phyloP scores from a whole-genome alignment of 2,329 filamentous ascomycete species.

The Colletotrichum liaoningense region DNA sequence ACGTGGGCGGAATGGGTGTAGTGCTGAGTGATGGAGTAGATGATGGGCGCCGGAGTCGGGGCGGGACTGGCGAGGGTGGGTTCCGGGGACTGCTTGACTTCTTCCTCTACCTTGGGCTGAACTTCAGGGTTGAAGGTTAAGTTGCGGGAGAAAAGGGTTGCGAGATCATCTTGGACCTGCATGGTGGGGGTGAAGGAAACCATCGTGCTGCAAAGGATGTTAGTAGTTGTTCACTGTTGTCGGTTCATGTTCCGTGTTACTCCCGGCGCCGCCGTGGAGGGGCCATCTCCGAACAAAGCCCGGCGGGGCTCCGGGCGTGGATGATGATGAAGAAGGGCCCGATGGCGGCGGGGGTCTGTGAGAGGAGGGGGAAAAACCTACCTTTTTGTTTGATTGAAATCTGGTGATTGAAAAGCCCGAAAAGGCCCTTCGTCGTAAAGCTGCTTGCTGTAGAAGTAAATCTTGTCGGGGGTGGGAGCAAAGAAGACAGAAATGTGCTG shows the following conservation, averaged over 20 bases:
- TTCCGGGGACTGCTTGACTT: conserved; percentile 42
- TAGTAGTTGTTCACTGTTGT: neutral
- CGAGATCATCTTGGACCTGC: conserved; percentile 84
- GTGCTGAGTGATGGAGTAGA: conserved; percentile 83
- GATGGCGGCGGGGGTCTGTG: neutral
- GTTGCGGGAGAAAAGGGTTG: conserved; percentile 81
- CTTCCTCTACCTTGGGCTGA: conserved; percentile 44
- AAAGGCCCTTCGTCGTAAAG: conserved; percentile 12
- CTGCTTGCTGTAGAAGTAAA: conserved; percentile 27
- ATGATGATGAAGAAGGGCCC: neutral
- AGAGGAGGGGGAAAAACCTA: neutral
- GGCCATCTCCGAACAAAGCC: conserved; percentile 28
- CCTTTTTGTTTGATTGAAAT: neutral
- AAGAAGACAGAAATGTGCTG: conserved; percentile 8
- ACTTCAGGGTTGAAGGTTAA: conserved; percentile 70
- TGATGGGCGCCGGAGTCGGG: conserved; percentile 57
- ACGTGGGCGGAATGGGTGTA: conserved; percentile 85
- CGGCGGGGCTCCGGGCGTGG: conserved; percentile 17
- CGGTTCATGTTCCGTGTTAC: neutral
- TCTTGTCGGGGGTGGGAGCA: neutral
- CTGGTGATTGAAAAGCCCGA: neutral
- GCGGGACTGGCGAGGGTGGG: conserved; percentile 41
- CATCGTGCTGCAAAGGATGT: conserved; percentile 45
- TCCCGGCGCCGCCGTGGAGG: neutral
- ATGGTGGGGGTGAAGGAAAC: conserved; percentile 56